phyloP scores from a whole-genome alignment of 768 basidiomycete genomes.

The Amanita jacksonii region DNA sequence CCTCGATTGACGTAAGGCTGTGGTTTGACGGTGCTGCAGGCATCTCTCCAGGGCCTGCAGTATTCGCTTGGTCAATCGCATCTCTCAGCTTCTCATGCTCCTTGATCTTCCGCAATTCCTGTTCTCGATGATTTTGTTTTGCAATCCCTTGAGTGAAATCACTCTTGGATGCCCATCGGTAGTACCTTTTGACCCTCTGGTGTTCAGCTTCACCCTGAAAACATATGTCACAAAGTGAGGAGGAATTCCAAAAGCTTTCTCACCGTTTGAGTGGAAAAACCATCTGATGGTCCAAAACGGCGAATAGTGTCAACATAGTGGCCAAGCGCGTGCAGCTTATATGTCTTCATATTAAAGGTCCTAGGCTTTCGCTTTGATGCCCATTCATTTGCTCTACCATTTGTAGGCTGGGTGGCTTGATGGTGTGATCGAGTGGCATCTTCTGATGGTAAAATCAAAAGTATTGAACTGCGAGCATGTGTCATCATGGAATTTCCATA shows the following conservation, averaged over 20 bases:
- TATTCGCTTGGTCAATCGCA: background rate
- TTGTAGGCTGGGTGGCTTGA: conserved; percentile 3
- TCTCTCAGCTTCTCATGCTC: background rate
- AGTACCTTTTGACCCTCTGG: conserved; percentile 23
- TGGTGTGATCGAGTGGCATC: conserved; percentile 14
- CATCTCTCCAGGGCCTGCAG: too few species aligned
- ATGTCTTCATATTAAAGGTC: conserved; percentile 16
- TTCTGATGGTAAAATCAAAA: too few species aligned
- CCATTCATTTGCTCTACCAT: background rate
- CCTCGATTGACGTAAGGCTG: too few species aligned
- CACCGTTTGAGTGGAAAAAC: conserved; percentile 24
- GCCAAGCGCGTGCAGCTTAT: conserved; percentile 22
- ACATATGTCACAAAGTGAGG: background rate
- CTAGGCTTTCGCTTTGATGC: conserved; percentile 1
- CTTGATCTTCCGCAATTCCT: background rate
- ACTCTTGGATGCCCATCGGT: conserved; percentile 22
- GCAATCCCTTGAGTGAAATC: conserved; percentile 11
- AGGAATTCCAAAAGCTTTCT: background rate
- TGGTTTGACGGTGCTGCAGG: too few species aligned
- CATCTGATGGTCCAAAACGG: conserved; percentile 21
- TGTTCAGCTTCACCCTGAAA: conserved; percentile 31
- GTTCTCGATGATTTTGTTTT: conserved; percentile 7
- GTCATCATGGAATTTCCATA: conserved; percentile 16
- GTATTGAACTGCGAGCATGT: conserved; percentile 15
- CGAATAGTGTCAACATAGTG: conserved; percentile 18